Evolutionary conservation across 2,329 filamentous ascomycete genomes (phyloP).

Genomic region (Claviceps spartinae): DNA sequence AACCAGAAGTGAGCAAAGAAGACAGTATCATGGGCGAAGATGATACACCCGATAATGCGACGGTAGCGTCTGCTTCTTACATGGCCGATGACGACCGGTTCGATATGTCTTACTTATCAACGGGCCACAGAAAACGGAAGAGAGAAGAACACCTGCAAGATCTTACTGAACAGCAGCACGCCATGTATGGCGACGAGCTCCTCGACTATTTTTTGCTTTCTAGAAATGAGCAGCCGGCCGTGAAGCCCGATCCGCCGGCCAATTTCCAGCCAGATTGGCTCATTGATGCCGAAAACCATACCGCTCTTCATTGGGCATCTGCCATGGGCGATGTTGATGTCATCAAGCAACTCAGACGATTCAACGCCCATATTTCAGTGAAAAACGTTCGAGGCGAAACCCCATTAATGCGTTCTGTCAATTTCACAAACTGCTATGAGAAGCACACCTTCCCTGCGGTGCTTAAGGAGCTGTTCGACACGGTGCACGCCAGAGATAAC

Average conservation of each 20-base stretch:
- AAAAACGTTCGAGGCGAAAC: slow-evolving; percentile 69
- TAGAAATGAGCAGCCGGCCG: slow-evolving; percentile 61
- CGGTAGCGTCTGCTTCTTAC: slow-evolving; percentile 72
- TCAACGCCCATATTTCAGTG: slow-evolving; percentile 60
- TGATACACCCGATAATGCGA: slow-evolving; percentile 71
- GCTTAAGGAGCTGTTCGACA: slow-evolving; percentile 70
- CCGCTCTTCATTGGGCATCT: slow-evolving; percentile 90
- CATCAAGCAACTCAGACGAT: slow-evolving; percentile 72
- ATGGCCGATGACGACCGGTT: slow-evolving; percentile 71
- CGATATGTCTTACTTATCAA: slow-evolving; percentile 51
- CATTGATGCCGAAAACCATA: slow-evolving; percentile 90
- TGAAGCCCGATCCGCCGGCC: slow-evolving; percentile 62
- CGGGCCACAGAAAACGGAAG: slow-evolving; percentile 62
- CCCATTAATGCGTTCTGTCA: slow-evolving; percentile 82
- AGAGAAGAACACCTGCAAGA: slow-evolving; percentile 50
- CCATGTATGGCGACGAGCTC: slow-evolving; percentile 82
- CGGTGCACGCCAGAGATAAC: slow-evolving; percentile 66
- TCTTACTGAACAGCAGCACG: slow-evolving; percentile 67
- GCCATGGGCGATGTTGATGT: slow-evolving; percentile 95
- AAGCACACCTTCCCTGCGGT: slow-evolving; percentile 81
- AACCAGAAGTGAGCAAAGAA: slow-evolving; percentile 52
- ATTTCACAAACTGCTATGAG: slow-evolving; percentile 95
- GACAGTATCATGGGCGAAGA: slow-evolving; percentile 55
- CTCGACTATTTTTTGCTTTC: slow-evolving; percentile 92
- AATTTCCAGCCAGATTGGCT: slow-evolving; percentile 80